Evolutionary conservation across 1,139 yeast genomes (phyloP).

Genomic region (Geotrichum bryndzae): DNA sequence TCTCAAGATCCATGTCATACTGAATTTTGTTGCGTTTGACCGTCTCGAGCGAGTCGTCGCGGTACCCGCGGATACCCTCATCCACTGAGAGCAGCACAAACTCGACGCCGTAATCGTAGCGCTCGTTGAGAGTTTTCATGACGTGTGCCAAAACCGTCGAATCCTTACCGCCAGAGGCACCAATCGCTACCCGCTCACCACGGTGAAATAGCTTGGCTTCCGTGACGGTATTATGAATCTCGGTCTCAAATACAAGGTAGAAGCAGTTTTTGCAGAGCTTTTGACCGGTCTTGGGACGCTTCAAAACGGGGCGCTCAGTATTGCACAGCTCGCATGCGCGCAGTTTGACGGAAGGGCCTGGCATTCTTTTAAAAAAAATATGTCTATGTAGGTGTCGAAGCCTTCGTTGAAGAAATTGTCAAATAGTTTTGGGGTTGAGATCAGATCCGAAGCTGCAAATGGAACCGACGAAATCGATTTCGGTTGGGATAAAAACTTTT

Average conservation of each 20-base stretch:
- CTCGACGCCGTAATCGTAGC: slow-evolving; percentile 79
- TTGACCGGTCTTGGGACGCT: slow-evolving; percentile 86
- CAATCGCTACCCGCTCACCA: slow-evolving; percentile 91
- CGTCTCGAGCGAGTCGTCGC: slow-evolving; percentile 95
- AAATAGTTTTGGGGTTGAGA: too few species aligned
- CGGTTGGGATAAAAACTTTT: too few species aligned
- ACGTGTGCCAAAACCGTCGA: slow-evolving; percentile 91
- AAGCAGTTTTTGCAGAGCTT: slow-evolving; percentile 92
- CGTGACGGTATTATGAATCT: slow-evolving; percentile 83
- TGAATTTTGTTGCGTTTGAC: slow-evolving; percentile 89
- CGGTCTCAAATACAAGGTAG: slow-evolving; percentile 86
- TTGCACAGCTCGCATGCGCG: slow-evolving; percentile 74
- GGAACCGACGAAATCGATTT: too few species aligned
- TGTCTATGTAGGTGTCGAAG: neutral
- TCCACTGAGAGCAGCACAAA: slow-evolving; percentile 82
- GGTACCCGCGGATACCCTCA: slow-evolving; percentile 94
- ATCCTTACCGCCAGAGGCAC: slow-evolving; percentile 98
- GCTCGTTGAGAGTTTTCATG: slow-evolving; percentile 77
- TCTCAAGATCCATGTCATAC: slow-evolving; percentile 81
- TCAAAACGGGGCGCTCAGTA: slow-evolving; percentile 76
- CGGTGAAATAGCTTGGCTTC: slow-evolving; percentile 60
- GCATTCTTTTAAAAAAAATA: slow-evolving; percentile 4
- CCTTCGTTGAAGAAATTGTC: neutral
- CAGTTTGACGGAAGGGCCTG: slow-evolving; percentile 16
- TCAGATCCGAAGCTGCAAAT: too few species aligned